These are phyloP conservation scores for Usnea hakonensis DNA, from an alignment of 495 filamentous ascomycete species.

Conservation along the genomic window DNA sequence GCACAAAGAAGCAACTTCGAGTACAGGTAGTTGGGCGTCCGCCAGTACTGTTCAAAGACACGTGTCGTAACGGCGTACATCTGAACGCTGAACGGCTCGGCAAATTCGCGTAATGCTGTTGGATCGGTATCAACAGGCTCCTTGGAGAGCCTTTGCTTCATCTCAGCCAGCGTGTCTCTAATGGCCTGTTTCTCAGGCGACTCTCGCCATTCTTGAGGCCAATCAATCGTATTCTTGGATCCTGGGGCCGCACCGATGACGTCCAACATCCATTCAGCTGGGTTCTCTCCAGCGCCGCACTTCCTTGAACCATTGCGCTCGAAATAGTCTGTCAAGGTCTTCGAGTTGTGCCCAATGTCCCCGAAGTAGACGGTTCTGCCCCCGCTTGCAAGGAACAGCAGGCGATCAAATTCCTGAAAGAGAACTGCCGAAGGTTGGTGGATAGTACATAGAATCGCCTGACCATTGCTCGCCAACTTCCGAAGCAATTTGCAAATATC, in stretches of 20 bases:
- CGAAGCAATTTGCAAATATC: conserved; percentile 70
- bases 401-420: conserved; percentile 82
- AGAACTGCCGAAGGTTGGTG: conserved; percentile 88
- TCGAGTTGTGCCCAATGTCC: conserved; percentile 74
- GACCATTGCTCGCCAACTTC: conserved; percentile 74
- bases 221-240: conserved; percentile 65
- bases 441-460: conserved; percentile 86
- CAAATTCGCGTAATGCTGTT: conserved; percentile 42
- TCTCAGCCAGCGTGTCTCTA: conserved; percentile 58
- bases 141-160: conserved; percentile 39
- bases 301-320: conserved; percentile 66
- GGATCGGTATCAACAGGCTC: conserved; percentile 26
- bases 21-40: conserved; percentile 79
- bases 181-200: conserved; percentile 62
- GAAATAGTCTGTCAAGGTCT: conserved; percentile 68
- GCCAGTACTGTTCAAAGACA: conserved; percentile 86
- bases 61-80: conserved; percentile 47
- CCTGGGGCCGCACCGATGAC: conserved; percentile 90
- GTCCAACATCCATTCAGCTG: conserved; percentile 95
- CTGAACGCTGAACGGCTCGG: conserved; percentile 48
- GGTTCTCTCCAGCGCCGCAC: conserved; percentile 71
- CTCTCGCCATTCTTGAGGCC: conserved; percentile 72
- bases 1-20: conserved; percentile 55
- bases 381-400: conserved; percentile 74
- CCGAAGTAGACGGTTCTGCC: conserved; percentile 88